phyloP scores from a whole-genome alignment of 345 rosid species.

The Camelina laxa region DNA sequence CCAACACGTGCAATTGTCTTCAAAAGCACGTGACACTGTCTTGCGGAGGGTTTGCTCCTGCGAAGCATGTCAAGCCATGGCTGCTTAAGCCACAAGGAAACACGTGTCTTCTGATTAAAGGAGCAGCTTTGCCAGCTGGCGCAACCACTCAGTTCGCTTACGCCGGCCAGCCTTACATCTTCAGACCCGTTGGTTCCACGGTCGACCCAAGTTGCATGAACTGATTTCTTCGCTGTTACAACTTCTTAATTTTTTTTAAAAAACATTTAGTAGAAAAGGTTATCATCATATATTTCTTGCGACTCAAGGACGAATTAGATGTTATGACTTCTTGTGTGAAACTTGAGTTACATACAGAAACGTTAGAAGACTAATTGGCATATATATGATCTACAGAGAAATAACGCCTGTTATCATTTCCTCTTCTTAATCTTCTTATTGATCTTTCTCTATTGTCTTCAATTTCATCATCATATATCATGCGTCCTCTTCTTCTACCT shows the following conservation, averaged over 20 bases:
- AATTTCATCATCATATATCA: slow-evolving; percentile 1
- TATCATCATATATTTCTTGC: not conserved
- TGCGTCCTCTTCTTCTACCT: not conserved
- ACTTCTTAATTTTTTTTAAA: not conserved
- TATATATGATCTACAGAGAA: not conserved
- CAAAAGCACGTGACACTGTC: slow-evolving; percentile 36
- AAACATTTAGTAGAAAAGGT: slow-evolving; percentile 6
- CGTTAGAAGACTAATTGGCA: not conserved
- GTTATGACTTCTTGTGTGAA: not conserved
- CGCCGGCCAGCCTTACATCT: slow-evolving; percentile 37
- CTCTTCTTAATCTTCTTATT: not conserved
- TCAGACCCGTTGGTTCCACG: slow-evolving; percentile 22
- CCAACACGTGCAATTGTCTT: slow-evolving; percentile 33
- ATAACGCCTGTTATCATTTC: not conserved
- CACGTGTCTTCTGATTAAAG: slow-evolving; percentile 34
- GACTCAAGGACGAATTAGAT: slow-evolving; percentile 3
- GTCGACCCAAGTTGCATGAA: slow-evolving; percentile 32
- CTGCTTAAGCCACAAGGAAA: slow-evolving; percentile 25
- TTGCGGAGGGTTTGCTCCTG: slow-evolving; percentile 39
- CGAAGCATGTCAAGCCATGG: slow-evolving; percentile 21
- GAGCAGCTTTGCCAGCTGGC: slow-evolving; percentile 25
- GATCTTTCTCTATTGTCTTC: slow-evolving; percentile 9
- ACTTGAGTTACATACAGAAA: slow-evolving; percentile 12
- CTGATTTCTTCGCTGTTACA: not conserved
- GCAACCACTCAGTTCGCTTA: slow-evolving; percentile 18